Evolutionary conservation across 1,284 basidiomycete genomes (phyloP), one percentile per base, ranked within the genome.

Genomic region (Fistulinella cinereoalba): DNA sequence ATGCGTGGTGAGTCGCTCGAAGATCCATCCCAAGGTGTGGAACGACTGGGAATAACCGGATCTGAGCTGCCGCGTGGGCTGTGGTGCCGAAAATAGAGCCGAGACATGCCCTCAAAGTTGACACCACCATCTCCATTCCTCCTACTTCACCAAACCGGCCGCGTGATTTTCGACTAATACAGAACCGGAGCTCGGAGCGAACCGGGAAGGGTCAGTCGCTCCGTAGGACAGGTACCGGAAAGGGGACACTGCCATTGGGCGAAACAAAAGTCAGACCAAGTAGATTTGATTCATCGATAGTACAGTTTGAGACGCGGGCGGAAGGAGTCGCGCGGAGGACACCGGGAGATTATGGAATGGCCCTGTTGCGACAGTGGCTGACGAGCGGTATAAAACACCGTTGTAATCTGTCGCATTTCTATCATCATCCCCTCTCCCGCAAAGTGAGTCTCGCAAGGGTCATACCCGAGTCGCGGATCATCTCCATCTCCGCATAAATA

Each of bases 271-370:
- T 21, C 18, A 13, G 7, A 24, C 19, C 19, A 27, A 36, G 33
- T 41, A 25, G 13, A 25, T 16, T 41, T 15, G 25, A 27, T n/a
- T n/a, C 4, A 44, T 33, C 13, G 33, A 36, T 37, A 46, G 24
- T 23, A 41, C 24, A 40, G 21, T 18, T 33, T 25, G 38, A 36
- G 27, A 43, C 34, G n/a, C 28, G 40, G 32, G 44, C 62, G 62
- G 58, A 47, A 43, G 38, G 62, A 65, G 41, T 55, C 60, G 58
- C 33, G 42, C 39, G 53, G 34, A 33, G 34, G 32, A 6, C 5
- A 44, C 54, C 64, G 71, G 73, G 61, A 55, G 59, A 65, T 67
- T 61, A 64, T 68, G 73, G 73, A 59, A 75, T 60, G 44, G 39
- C 71, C 65, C 39, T 23, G 38, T 50, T 57, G 51, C 44, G 57